phyloP scores from a whole-genome alignment of 2,329 filamentous ascomycete genomes.

The Septoria linicola region DNA sequence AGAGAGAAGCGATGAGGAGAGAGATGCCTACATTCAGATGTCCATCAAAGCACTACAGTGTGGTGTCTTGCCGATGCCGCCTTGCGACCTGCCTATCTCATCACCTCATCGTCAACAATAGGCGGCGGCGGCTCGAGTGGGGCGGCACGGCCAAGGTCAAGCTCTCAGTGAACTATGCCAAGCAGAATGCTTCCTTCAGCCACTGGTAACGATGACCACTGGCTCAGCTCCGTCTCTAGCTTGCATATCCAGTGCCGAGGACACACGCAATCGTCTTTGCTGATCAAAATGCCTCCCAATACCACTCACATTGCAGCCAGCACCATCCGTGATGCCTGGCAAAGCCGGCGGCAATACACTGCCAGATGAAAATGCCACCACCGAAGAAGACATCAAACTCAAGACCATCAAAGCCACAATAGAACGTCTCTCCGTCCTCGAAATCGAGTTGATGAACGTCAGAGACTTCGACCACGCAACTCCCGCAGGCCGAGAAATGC shows the following conservation, averaged over 20 bases:
- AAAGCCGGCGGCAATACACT: no score
- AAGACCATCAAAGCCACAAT: background rate
- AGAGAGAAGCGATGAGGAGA: conserved; percentile 3
- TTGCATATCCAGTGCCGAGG: no score
- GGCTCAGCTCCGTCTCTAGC: background rate
- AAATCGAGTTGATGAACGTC: background rate
- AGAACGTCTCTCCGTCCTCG: background rate
- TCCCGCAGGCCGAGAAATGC: conserved; percentile 6
- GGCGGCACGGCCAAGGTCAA: conserved; percentile 7
- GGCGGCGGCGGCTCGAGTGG: conserved; percentile 5
- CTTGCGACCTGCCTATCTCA: conserved; percentile 13
- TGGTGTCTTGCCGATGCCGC: background rate
- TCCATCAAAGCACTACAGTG: no score
- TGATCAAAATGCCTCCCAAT: no score
- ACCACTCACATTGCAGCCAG: no score
- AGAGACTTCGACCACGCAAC: background rate
- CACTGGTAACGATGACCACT: background rate
- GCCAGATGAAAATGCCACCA: background rate
- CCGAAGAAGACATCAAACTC: background rate
- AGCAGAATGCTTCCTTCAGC: background rate
- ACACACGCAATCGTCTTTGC: no score
- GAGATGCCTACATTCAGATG: background rate
- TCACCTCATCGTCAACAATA: conserved; percentile 5
- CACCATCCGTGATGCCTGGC: no score
- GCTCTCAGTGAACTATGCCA: background rate